Base-by-base conservation (phyloP, 2,329 filamentous ascomycete species). In the Arthrobotrys pseudoclavata region DNA sequence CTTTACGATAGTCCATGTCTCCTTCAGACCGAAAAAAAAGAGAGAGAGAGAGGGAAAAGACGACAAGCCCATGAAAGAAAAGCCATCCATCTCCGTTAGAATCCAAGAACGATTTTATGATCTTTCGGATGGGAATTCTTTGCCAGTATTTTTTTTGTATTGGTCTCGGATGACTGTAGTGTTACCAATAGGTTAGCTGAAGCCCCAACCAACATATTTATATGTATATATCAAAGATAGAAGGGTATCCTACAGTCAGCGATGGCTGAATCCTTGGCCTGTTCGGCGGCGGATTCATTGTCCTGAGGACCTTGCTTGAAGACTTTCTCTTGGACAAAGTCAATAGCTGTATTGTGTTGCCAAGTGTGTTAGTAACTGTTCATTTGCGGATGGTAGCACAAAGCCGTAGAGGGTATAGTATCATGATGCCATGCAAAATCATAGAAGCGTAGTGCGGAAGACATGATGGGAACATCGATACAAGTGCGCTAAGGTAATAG, bases 261-360 rank as follows among this genome's bases (percentile, higher is more conserved):
- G 81, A 94, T 92, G 83, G 91, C 86, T 84, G 93, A 91, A 83
- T 96, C 93, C 85, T 95, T 94, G 81, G 91, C 91, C 85, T 96
- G 92, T 85, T 96, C 93, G 20, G 89, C 82, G 4, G 92, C 92
- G 62, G 84, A 86, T 84, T 91, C 91, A 83, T 93, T 92, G 84
- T 88, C 86, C 85, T 96, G 92, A 55, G 88, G 82, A 18, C 92
- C 92, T 80, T 89, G 85, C 42, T 89, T 89, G 15, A 96, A 82
- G 83, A 94, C 85, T 79, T 92, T 89, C 84, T 96, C 89, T 84
- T 96, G 93, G 24, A 94, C 88, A 79, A 87, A 89, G 84, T 96
- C 92, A 86, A 95, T 86, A 64, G 88, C 92, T 95, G 79, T 18
- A 37, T 70, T 76, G 72, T 70, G 72, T 69, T 69, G 64, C 15